These are phyloP conservation scores for Phytophthora fragariaefolia DNA, from an alignment of 352 stramenopile species.

Conservation along the genomic window DNA sequence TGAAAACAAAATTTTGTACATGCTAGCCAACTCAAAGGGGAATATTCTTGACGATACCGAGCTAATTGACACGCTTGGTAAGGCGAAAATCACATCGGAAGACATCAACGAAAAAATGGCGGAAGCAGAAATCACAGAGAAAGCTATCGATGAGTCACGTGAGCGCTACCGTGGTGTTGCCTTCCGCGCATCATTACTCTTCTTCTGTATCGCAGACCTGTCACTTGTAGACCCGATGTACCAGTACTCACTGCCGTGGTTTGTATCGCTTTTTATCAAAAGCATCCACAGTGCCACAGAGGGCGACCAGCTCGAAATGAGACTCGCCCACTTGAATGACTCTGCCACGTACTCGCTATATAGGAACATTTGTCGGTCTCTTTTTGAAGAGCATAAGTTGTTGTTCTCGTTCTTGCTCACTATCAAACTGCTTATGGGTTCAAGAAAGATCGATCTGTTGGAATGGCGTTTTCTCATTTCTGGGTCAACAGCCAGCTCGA, in stretches of 20 bases:
- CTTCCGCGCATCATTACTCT: constrained; percentile 90
- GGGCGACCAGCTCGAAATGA: constrained; percentile 84
- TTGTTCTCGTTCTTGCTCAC: constrained; percentile 94
- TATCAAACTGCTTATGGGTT: constrained; percentile 85
- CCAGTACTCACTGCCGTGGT: constrained; percentile 95
- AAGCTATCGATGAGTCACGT: constrained; percentile 90
- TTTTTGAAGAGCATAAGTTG: constrained; percentile 96
- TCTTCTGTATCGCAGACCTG: constrained; percentile 94
- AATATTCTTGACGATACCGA: constrained; percentile 95
- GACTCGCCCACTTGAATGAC: constrained; percentile 90
- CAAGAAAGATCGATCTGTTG: constrained; percentile 81
- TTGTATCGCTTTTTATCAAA: constrained; percentile 91
- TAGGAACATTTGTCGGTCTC: constrained; percentile 92
- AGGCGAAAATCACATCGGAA: constrained; percentile 91
- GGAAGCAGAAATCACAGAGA: constrained; percentile 92
- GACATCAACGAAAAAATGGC: constrained; percentile 95
- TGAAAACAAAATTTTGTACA: constrained; percentile 94
- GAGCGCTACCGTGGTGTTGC: constrained; percentile 91
- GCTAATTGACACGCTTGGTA: constrained; percentile 92
- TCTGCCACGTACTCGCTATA: constrained; percentile 95
- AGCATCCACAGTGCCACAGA: constrained; percentile 85
- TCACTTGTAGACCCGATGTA: constrained; percentile 94
- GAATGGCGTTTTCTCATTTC: constrained; percentile 96
- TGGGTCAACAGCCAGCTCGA: constrained; percentile 63
- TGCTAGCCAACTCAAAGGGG: constrained; percentile 93